Percentiles rank a stretch among this genome's conserved stretches.
Conservation (phyloP, 2,329 filamentous ascomycete species). For the Aureobasidium namibiae region DNA sequence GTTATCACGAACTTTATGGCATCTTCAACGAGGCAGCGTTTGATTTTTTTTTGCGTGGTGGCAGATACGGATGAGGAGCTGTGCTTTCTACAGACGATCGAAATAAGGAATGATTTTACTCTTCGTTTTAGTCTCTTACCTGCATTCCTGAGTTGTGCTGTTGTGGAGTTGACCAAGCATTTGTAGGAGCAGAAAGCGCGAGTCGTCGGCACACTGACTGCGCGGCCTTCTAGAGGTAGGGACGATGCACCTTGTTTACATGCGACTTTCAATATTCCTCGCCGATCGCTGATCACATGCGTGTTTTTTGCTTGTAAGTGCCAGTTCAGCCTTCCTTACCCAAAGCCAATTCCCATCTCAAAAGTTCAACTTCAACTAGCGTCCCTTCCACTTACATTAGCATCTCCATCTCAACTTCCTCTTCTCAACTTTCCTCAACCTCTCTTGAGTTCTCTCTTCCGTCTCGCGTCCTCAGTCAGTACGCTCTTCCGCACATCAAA, state of each 20-base stretch:
- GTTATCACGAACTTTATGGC: neutral
- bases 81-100: neutral
- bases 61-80: neutral
- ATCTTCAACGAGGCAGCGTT: slow-evolving; percentile 11
- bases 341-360: no score
- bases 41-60: neutral
- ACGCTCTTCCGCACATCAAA: no score
- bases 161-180: neutral
- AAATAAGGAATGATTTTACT: neutral
- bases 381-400: neutral
- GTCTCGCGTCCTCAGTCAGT: no score
- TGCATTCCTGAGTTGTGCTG: neutral
- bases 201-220: no score
- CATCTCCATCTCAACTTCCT: neutral
- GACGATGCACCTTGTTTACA: neutral
- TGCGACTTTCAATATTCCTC: neutral
- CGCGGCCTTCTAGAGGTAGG: neutral
- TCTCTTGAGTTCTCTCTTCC: neutral
- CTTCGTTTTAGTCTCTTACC: neutral
- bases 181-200: no score
- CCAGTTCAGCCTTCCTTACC: neutral
- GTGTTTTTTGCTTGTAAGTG: neutral
- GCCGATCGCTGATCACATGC: neutral
- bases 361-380: no score
- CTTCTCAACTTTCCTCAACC: neutral